Base-by-base conservation (phyloP, 139 green algal genomes). In the Spirogloea muscicola region DNA sequence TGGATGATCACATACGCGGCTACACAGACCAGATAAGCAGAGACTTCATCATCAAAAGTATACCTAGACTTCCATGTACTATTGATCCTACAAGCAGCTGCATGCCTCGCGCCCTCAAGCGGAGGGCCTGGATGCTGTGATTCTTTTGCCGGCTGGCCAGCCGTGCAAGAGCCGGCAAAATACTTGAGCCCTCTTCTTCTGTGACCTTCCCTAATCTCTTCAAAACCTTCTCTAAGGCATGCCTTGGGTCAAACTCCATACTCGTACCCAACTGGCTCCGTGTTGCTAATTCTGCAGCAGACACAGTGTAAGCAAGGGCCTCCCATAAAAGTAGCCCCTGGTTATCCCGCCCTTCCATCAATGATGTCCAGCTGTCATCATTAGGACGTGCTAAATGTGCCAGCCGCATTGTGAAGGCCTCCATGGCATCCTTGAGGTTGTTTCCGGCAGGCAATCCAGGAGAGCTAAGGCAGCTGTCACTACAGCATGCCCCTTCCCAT, bases 241-340 rank as follows among this genome's bases (percentile, higher is more conserved):
- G 16, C 31, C 13, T n/a, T 29, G 31, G 27, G 31, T 60, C 27
- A 13, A 3, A 6, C 2, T 29, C 1, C 49, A 60, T 60, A 29
- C 16, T 60, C 34, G 49, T 27, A 36, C 49, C 49, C 9, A 10
- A 27, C 16, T 29, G 3, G 16, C 49, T 60, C n/a, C 72, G 46
- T 21, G 48, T 63, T 61, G 40, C 62, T 5, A 80, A 21, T 63
- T 80, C 72, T 37, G 62, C 41, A 6, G n/a, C 39, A 1, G 61
- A 41, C 3, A 76, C 33, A 5, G 51, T 80, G 40, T 76, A 80
- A 21, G 31, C 48, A 9, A 80, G 4, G 3, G 67, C 29, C 52
- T 80, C 33, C 60, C 65, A 78, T 9, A 80, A 33, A 18, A 62
- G 27, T 49, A 77, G 38, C 31, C 25, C 72, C 13, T 52, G 40